Conservation (phyloP, 169 alveolate species). For the Plasmodium cynomolgi region DNA sequence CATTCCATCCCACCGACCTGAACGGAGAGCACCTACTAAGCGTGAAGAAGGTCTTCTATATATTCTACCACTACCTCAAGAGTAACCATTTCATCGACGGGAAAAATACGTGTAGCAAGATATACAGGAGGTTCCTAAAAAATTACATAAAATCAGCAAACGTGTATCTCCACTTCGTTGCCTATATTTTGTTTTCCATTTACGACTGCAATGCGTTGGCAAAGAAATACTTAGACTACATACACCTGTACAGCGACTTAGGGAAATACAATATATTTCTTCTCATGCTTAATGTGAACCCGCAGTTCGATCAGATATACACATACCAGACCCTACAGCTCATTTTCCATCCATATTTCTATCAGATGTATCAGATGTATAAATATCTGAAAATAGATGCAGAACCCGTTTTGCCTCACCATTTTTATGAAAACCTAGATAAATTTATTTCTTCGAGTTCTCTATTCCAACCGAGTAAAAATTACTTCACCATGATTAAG, state of each 20-base stretch:
- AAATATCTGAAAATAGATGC: conserved; percentile 63
- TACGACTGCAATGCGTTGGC: conserved; percentile 45
- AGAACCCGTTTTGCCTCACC: conserved; percentile 32
- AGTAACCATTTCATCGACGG: conserved; percentile 15
- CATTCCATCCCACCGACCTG: not conserved
- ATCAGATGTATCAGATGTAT: conserved; percentile 43
- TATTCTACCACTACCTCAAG: conserved; percentile 41
- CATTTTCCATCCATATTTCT: conserved; percentile 57
- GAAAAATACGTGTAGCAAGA: conserved; percentile 16
- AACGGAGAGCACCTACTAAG: not conserved
- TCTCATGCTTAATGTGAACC: conserved; percentile 32
- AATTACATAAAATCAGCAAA: conserved; percentile 56
- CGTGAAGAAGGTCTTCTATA: conserved; percentile 28
- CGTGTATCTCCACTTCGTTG: conserved; percentile 45
- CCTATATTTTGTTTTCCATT: conserved; percentile 43
- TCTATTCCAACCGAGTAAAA: conserved; percentile 48
- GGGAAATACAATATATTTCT: conserved; percentile 40
- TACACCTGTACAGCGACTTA: conserved; percentile 52
- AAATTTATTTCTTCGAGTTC: conserved; percentile 32
- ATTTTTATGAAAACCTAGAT: conserved; percentile 51
- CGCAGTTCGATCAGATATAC: conserved; percentile 26
- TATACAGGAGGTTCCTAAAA: conserved; percentile 32
- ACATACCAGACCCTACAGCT: conserved; percentile 30
- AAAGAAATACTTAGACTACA: conserved; percentile 33
- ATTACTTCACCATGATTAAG: conserved; percentile 57